A percentile compares a stretch with the other conserved stretches of the same genome.
Conservation (phyloP, 78 protist genomes). For the Dictyostelium purpureum region DNA sequence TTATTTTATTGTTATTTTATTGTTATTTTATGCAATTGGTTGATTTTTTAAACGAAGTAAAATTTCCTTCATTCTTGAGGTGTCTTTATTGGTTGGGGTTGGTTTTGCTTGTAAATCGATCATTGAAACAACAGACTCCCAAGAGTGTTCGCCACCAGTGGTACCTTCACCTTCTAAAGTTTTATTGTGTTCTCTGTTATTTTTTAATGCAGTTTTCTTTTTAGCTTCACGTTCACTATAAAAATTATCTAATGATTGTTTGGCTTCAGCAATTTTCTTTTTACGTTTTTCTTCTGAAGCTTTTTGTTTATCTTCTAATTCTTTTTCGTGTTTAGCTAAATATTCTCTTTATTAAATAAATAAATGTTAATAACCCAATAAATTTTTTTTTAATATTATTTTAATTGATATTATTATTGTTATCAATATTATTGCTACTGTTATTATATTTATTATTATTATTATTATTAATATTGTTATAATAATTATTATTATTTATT, state of each 20-base stretch:
- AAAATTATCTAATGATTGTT: constrained; percentile 59
- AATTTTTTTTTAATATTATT: neutral
- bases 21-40: neutral
- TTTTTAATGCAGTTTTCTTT: constrained; percentile 52
- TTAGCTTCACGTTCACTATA: constrained; percentile 54
- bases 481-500: too few species aligned
- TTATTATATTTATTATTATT: too few species aligned
- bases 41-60: constrained; percentile 54
- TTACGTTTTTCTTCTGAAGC: constrained; percentile 45
- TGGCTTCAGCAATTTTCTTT: constrained; percentile 51
- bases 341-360: constrained; percentile 1
- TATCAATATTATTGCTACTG: neutral
- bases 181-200: constrained; percentile 71
- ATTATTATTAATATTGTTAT: too few species aligned
- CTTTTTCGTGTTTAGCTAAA: constrained; percentile 49
- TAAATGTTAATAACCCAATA: neutral
- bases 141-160: neutral
- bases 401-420: neutral
- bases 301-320: constrained; percentile 37
- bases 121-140: constrained; percentile 68
- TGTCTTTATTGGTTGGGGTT: constrained; percentile 33
- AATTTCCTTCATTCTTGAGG: constrained; percentile 66
- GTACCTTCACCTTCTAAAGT: constrained; percentile 9
- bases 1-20: neutral
- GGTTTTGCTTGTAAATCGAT: constrained; percentile 58